These are phyloP conservation scores for Atkinsonella hypoxylon DNA, from an alignment of 2,329 filamentous ascomycete genomes.

Conservation along the genomic window DNA sequence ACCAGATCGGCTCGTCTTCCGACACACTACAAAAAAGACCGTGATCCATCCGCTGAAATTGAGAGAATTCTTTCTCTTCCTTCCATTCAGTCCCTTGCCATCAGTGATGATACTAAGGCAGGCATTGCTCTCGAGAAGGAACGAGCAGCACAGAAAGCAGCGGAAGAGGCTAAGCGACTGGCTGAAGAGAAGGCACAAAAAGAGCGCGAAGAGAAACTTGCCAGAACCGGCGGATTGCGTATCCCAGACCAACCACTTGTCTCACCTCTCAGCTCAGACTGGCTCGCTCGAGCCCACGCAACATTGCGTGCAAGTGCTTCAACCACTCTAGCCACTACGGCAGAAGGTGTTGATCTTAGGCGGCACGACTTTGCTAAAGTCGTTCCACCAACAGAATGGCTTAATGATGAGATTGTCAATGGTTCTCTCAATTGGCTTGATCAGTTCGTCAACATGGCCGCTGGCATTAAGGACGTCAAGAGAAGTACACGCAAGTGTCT, in stretches of 20 bases:
- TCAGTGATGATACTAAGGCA: slow-evolving; percentile 17
- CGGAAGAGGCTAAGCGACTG: slow-evolving; percentile 15
- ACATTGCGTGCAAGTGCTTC: slow-evolving; percentile 23
- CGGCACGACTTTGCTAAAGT: slow-evolving; percentile 53
- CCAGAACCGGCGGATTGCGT: slow-evolving; percentile 19
- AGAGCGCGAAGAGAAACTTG: slow-evolving; percentile 15
- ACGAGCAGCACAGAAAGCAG: slow-evolving; percentile 13
- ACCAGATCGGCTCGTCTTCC: background rate
- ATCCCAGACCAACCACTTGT: slow-evolving; percentile 17
- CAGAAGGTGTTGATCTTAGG: slow-evolving; percentile 37
- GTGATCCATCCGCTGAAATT: slow-evolving; percentile 13
- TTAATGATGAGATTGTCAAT: slow-evolving; percentile 70
- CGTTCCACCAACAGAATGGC: slow-evolving; percentile 46
- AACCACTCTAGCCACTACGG: slow-evolving; percentile 30
- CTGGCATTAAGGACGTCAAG: slow-evolving; percentile 37
- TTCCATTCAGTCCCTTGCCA: slow-evolving; percentile 13
- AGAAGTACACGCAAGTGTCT: slow-evolving; percentile 44
- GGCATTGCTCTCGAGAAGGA: slow-evolving; percentile 6
- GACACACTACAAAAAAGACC: background rate
- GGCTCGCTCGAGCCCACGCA: slow-evolving; percentile 14
- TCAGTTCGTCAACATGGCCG: slow-evolving; percentile 42
- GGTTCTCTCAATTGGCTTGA: slow-evolving; percentile 51
- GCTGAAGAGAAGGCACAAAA: slow-evolving; percentile 13
- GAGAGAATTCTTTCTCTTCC: slow-evolving; percentile 16
- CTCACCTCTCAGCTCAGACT: slow-evolving; percentile 15